Conservation (phyloP, 371 early-diverging fungal genomes). For the Sporodiniella umbellata region DNA sequence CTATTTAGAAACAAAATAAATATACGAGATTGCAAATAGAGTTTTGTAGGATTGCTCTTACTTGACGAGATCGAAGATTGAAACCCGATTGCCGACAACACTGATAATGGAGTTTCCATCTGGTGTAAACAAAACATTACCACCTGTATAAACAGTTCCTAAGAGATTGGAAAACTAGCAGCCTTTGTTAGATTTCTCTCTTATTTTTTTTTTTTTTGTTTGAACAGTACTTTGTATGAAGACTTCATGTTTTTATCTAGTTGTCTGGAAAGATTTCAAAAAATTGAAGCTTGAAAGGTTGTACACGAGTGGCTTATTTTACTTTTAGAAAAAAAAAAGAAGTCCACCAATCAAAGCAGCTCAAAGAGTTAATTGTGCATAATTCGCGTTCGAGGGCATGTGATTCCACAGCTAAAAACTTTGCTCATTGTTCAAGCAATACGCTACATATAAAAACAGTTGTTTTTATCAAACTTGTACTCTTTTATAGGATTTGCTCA, state of each 20-base stretch:
- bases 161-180: conserved; percentile 85
- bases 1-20: conserved; percentile 31
- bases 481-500: no score
- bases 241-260: conserved; percentile 16
- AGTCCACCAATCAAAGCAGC: no score
- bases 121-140: conserved; percentile 92
- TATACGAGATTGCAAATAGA: not conserved
- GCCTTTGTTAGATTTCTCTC: not conserved
- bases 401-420: no score
- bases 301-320: no score
- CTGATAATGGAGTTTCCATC: conserved; percentile 92
- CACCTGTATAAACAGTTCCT: conserved; percentile 94
- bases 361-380: no score
- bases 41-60: conserved; percentile 28
- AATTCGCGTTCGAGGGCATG: no score
- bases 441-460: no score
- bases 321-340: no score
- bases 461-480: no score
- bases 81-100: conserved; percentile 95
- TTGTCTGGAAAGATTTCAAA: not conserved
- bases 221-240: conserved; percentile 19
- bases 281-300: not conserved
- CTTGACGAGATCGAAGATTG: conserved; percentile 94
- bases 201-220: not conserved
- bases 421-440: no score